phyloP scores from a whole-genome alignment of 2,329 filamentous ascomycete species.

The Ilyonectria sp. region DNA sequence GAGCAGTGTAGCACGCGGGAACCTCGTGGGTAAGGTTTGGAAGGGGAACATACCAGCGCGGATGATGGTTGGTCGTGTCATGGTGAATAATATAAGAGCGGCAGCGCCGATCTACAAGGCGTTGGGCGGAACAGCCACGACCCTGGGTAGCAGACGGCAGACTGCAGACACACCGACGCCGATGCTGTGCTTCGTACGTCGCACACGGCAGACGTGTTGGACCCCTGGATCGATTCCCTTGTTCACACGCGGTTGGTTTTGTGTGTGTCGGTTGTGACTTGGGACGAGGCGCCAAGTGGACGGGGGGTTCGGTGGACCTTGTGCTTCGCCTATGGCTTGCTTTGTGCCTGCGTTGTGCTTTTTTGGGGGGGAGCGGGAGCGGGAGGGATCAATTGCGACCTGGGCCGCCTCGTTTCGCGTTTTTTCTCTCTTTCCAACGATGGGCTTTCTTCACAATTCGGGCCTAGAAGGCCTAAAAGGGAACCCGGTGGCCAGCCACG shows the following conservation, averaged over 20 bases:
- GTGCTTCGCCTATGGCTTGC: constrained; percentile 17
- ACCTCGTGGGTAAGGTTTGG: constrained; percentile 15
- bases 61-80: constrained; percentile 73
- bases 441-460: constrained; percentile 6
- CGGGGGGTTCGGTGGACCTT: constrained; percentile 19
- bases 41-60: constrained; percentile 68
- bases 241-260: constrained; percentile 13
- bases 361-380: constrained; percentile 10
- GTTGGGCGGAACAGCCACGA: constrained; percentile 38
- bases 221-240: constrained; percentile 11
- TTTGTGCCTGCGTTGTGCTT: constrained; percentile 18
- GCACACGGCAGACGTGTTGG: constrained; percentile 11
- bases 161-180: constrained; percentile 11
- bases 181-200: constrained; percentile 11
- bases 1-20: constrained; percentile 16
- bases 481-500: constrained; percentile 44
- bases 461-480: constrained; percentile 23
- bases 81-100: constrained; percentile 53
- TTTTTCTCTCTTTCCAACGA: constrained; percentile 13
- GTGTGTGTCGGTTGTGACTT: constrained; percentile 17
- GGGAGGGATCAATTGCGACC: constrained; percentile 26
- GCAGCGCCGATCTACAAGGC: constrained; percentile 32
- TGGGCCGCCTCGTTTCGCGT: constrained; percentile 14
- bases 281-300: constrained; percentile 8
- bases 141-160: constrained; percentile 22